Evolutionary conservation across 2,329 filamentous ascomycete species (phyloP).

Genomic region (Grosmannia penicillata): DNA sequence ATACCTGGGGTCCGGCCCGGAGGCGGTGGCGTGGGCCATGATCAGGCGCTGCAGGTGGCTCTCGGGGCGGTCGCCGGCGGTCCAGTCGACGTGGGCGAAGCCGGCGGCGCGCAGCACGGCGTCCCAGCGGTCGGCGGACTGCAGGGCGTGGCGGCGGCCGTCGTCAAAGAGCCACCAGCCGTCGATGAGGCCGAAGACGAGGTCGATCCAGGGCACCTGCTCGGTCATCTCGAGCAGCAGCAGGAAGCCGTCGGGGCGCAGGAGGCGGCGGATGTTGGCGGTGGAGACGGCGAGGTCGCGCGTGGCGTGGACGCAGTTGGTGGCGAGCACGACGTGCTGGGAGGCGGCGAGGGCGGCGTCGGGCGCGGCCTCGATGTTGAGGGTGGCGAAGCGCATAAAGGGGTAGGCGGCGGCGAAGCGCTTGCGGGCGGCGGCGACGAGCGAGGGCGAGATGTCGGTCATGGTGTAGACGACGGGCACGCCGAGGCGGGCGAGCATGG

Average conservation of each 20-base stretch:
- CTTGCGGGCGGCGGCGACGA: constrained; percentile 18
- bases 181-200: constrained; percentile 21
- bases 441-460: constrained; percentile 20
- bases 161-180: constrained; percentile 24
- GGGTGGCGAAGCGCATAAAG: constrained; percentile 16
- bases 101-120: constrained; percentile 13
- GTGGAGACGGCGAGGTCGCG: constrained; percentile 10
- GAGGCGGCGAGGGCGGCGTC: constrained; percentile 11
- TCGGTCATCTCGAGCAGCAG: constrained; percentile 20
- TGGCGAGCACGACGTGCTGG: constrained; percentile 18
- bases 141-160: constrained; percentile 13
- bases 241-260: constrained; percentile 20
- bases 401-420: constrained; percentile 10
- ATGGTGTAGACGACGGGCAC: constrained; percentile 22
- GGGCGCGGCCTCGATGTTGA: constrained; percentile 17
- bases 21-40: constrained; percentile 13
- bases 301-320: constrained; percentile 21
- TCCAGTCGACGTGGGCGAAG: constrained; percentile 18
- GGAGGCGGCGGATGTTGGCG: constrained; percentile 11
- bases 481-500: constrained; percentile 13
- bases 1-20: too few relatives aligned
- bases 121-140: constrained; percentile 12
- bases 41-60: constrained; percentile 15
- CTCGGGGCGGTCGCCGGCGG: constrained; percentile 14
- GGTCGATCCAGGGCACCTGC: constrained; percentile 16